phyloP scores from a whole-genome alignment of 1,284 basidiomycete species.

The Apiotrichum porosum region DNA sequence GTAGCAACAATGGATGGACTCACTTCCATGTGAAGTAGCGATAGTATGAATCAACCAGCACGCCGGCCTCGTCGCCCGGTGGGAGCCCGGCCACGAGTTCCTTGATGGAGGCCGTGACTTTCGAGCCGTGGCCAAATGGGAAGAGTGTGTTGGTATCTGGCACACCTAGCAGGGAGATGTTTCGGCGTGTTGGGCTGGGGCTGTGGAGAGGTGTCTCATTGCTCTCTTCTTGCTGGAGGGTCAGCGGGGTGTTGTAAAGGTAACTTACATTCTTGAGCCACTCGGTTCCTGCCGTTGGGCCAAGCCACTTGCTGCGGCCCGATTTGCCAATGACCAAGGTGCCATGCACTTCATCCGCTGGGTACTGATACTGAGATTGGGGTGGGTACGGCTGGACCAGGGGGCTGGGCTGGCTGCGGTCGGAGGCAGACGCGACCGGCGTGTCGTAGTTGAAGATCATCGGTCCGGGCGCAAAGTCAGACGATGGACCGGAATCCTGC shows the following conservation, averaged over 20 bases:
- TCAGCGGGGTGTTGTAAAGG: not conserved
- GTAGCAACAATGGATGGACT: constrained; percentile 5
- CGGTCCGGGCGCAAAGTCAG: too few species aligned
- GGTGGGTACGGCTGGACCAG: too few species aligned
- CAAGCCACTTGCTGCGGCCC: constrained; percentile 29
- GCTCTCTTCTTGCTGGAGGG: constrained; percentile 17
- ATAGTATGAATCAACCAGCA: constrained; percentile 27
- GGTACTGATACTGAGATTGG: not conserved
- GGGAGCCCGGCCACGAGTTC: too few species aligned
- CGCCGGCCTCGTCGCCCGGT: constrained; percentile 22
- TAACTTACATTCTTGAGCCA: constrained; percentile 27
- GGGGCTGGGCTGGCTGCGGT: not conserved
- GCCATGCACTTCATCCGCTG: constrained; percentile 24
- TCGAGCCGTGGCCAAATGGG: too few species aligned
- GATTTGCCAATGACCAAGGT: constrained; percentile 25
- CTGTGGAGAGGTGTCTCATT: constrained; percentile 6
- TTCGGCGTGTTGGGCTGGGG: not conserved
- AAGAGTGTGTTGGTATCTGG: too few species aligned
- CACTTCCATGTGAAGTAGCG: constrained; percentile 30
- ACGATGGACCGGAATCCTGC: too few species aligned
- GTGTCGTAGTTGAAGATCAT: too few species aligned
- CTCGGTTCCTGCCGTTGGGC: constrained; percentile 29
- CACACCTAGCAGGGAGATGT: constrained; percentile 8
- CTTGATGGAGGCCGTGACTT: too few species aligned
- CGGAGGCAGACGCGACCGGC: not conserved